Evolutionary conservation across 768 basidiomycete genomes (phyloP), one percentile per base, ranked within the genome.

Genomic region (Tylopilus sp.): DNA sequence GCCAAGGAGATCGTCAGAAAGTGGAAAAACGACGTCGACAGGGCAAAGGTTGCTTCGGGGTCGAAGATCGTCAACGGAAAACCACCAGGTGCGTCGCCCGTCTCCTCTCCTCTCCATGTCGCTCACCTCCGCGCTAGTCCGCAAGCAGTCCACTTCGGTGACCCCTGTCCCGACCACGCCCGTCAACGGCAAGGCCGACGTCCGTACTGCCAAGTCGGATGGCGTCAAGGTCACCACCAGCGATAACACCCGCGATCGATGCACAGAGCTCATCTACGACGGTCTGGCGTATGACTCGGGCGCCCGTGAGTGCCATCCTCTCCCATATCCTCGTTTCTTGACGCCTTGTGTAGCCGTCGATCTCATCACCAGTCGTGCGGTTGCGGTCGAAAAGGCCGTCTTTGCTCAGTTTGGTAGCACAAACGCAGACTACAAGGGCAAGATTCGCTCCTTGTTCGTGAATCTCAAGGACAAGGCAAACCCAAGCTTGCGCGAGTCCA

Each of bases 391-490:
- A 71, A 73, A 74, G 35, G 78, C 82, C 1, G 84, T 91, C 1
- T 69, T 76, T 45, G 59, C 59, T 39, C 71, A 64, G 65, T 79
- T 69, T 63, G 70, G 71, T 11, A 71, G 72, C 18, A 74, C 77
- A 1, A 80, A 70, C 0, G 64, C 73, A 12, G 67, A 61, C 3
- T 93, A 93, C 69, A 85, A 83, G 57, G 69, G 73, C 59, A 97
- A 91, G 68, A 89, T 98, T 55, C 85, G 97, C 25, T 85, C 86
- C 23, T 69, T 98, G 40, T 95, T 82, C 65, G 86, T 95, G 59
- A 98, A 98, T 69, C 77, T 99, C 60, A 98, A 97, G 69, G 95
- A 95, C 70, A 94, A 92, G 72, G 82, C 85, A 59, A 99, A 99
- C 69, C 93, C 94, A 15, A 78, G 79, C 25, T 67, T 99, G 49